Conservation (phyloP, 768 basidiomycete species). For the Mycena pura region DNA sequence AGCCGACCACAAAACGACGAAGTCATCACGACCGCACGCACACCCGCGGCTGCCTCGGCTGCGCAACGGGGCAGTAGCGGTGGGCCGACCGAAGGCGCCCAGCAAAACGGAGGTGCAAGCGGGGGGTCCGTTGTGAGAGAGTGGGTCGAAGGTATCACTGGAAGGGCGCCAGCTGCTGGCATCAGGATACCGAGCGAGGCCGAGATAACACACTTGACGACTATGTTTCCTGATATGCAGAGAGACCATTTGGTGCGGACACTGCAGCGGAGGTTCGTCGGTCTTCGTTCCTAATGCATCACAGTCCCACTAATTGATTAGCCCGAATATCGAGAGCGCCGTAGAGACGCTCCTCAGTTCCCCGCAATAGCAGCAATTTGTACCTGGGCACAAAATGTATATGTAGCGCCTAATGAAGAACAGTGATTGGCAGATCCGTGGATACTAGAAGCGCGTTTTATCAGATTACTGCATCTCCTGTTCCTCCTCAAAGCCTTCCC, state of each 20-base stretch:
- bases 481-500: conserved; percentile 45
- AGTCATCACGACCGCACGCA: conserved; percentile 64
- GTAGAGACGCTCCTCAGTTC: conserved; percentile 78
- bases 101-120: conserved; percentile 27
- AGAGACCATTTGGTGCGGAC: conserved; percentile 78
- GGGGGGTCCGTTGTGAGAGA: conserved; percentile 69
- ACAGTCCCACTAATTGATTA: conserved; percentile 39
- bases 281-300: not conserved
- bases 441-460: not conserved
- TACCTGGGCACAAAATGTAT: not conserved
- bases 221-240: conserved; percentile 85
- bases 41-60: conserved; percentile 29
- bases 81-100: conserved; percentile 29
- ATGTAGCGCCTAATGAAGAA: not conserved
- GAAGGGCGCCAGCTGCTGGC: conserved; percentile 60
- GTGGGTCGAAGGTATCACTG: conserved; percentile 83
- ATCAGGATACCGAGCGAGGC: conserved; percentile 75
- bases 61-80: conserved; percentile 26
- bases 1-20: conserved; percentile 55
- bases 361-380: conserved; percentile 29
- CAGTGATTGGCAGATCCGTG: too few species aligned
- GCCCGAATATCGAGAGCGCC: conserved; percentile 80
- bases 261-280: conserved; percentile 78
- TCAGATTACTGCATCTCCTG: conserved; percentile 5
- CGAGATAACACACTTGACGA: conserved; percentile 75